These are phyloP conservation scores for Beauveria pseudobassiana DNA, from an alignment of 2,329 filamentous ascomycete genomes.

Conservation along the genomic window DNA sequence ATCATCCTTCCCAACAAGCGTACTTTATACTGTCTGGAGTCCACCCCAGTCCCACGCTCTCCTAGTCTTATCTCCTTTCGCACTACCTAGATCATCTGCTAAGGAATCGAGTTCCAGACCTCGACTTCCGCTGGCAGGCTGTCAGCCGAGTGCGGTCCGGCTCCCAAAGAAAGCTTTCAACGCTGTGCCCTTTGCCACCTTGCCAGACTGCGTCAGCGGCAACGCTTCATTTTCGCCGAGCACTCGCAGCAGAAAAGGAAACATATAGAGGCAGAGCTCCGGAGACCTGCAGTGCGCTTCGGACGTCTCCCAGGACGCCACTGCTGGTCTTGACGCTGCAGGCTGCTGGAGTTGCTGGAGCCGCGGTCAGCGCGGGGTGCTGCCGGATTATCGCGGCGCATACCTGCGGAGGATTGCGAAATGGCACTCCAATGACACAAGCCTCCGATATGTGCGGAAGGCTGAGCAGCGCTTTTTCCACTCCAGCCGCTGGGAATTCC, in stretches of 20 bases:
- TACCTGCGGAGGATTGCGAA: too few relatives aligned
- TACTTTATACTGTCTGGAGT: neutral
- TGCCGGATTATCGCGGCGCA: too few relatives aligned
- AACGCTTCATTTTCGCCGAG: neutral
- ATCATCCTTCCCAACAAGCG: too few relatives aligned
- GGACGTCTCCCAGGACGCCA: neutral
- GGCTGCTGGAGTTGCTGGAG: neutral
- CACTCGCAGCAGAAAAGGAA: neutral
- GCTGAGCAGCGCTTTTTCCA: too few relatives aligned
- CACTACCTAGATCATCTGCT: neutral
- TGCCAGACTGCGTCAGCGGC: neutral
- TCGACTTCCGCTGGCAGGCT: neutral
- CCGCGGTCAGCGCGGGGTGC: too few relatives aligned
- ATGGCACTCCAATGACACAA: too few relatives aligned
- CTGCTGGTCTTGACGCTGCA: neutral
- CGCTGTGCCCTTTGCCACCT: neutral
- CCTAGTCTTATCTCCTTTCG: neutral
- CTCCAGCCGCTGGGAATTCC: too few relatives aligned
- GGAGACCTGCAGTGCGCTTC: neutral
- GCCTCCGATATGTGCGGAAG: too few relatives aligned
- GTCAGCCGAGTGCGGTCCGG: neutral
- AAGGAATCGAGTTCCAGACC: neutral
- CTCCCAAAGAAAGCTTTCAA: neutral
- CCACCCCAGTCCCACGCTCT: neutral
- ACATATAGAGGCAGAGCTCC: neutral